phyloP scores from a whole-genome alignment of 164 flowering plant genomes.

The Annona cherimola region DNA sequence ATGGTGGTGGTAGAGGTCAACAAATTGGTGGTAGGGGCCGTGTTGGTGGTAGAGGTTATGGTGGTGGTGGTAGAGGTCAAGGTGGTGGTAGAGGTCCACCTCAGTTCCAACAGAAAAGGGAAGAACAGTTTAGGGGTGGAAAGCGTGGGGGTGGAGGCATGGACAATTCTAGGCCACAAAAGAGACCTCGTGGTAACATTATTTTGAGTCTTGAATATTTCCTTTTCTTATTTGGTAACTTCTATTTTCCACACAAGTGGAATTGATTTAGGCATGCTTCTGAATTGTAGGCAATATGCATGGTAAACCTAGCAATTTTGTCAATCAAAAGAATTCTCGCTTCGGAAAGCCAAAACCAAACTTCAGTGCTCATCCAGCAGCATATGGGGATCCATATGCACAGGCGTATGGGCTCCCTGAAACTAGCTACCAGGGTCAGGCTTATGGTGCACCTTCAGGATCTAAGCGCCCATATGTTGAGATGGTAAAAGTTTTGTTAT shows the following conservation, averaged over 20 bases:
- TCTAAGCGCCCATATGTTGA: slow-evolving; percentile 25
- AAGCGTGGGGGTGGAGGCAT: slow-evolving; percentile 25
- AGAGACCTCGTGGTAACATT: slow-evolving; percentile 24
- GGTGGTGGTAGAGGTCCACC: neutral
- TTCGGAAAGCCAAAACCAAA: slow-evolving; percentile 13
- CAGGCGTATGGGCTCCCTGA: slow-evolving; percentile 17
- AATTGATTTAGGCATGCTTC: slow-evolving; percentile 2
- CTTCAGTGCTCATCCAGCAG: slow-evolving; percentile 3
- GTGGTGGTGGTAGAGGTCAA: slow-evolving; percentile 6
- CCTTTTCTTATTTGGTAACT: neutral
- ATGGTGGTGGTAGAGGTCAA: slow-evolving; percentile 14
- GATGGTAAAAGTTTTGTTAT: slow-evolving; percentile 19
- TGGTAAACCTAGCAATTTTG: slow-evolving; percentile 19
- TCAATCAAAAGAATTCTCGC: slow-evolving; percentile 17
- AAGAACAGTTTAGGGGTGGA: slow-evolving; percentile 15
- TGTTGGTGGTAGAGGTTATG: slow-evolving; percentile 7
- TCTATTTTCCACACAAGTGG: neutral
- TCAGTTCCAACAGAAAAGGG: slow-evolving; percentile 20
- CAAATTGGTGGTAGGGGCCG: slow-evolving; percentile 4
- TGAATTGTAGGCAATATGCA: slow-evolving; percentile 25
- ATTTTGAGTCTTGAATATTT: neutral
- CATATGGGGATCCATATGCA: slow-evolving; percentile 23
- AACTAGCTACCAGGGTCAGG: slow-evolving; percentile 17
- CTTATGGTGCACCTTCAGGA: slow-evolving; percentile 26
- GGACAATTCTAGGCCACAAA: slow-evolving; percentile 21